Evolutionary conservation across 1,284 basidiomycete genomes (phyloP), one percentile per base, ranked within the genome.

Genomic region (Sparassis latifolia): DNA sequence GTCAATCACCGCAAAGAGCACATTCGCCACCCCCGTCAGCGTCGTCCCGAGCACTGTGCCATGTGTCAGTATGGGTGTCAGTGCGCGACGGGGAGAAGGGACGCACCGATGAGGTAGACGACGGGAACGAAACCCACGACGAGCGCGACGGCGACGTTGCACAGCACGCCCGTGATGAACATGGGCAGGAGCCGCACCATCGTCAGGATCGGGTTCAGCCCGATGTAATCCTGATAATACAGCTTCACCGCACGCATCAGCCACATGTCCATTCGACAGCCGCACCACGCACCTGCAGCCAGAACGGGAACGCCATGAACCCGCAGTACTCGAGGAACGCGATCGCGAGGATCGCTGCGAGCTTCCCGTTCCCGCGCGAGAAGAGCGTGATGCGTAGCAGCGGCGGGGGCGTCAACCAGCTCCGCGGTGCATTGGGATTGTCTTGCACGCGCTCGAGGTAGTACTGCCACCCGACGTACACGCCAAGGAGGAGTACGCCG

Each of bases 181-280:
- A 88, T 89, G 0, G 92, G 92, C 3, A 93, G 57, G 56, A 93
- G 75, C 5, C 88, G 81, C 29, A 92, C 63, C 68, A 92, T 89
- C 0, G 89, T 85, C 10, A 77, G 71, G 32, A 94, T 69, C 0
- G 86, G 77, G 4, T 68, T 70, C 42, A 80, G 66, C 1, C 66
- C 61, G 49, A 73, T 60, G 60, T 82, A 89, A 45, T 80, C 72
- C 58, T 89, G 86, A 60, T 87, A 89, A 62, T 80, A 89, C 2
- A 89, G 60, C 78, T 82, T 49, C 5, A n/a, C 30, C 5, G 38
- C 30, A 20, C 7, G 27, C 28, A 40, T 30, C 31, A 10, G 33
- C 40, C 53, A 55, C 55, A 12, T 42, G 52, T 29, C 52, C 53
- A 12, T 20, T 33, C 3, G 20, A 20, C 35, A 38, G 35, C 7